Evolutionary conservation across 805 yeast genomes (phyloP).

Genomic region (Alloascoidea hylecoeti): DNA sequence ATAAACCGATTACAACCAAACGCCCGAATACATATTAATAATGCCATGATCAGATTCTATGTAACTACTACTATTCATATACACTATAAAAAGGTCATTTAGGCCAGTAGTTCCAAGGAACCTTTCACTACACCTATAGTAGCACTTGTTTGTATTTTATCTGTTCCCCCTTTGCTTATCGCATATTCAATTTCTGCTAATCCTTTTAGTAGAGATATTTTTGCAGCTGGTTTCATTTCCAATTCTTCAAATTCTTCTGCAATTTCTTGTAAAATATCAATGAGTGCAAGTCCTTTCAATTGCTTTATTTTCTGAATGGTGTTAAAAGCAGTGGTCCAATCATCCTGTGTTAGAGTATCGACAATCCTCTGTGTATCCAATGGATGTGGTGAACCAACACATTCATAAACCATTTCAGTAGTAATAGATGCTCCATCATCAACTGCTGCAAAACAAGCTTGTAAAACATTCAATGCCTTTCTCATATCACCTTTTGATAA

Average conservation of each 20-base stretch:
- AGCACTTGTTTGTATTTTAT: constrained; percentile 80
- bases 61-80: too few relatives aligned
- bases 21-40: too few relatives aligned
- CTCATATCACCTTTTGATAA: constrained; percentile 96
- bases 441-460: constrained; percentile 79
- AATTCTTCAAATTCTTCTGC: constrained; percentile 55
- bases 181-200: constrained; percentile 85
- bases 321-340: constrained; percentile 67
- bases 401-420: constrained; percentile 72
- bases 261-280: constrained; percentile 71
- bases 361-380: constrained; percentile 63
- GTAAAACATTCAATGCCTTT: constrained; percentile 82
- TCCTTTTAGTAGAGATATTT: constrained; percentile 52
- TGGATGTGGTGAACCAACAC: constrained; percentile 94
- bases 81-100: too few relatives aligned
- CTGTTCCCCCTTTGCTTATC: constrained; percentile 85
- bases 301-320: constrained; percentile 55
- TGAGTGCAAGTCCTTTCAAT: constrained; percentile 75
- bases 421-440: constrained; percentile 43
- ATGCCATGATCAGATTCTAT: too few relatives aligned
- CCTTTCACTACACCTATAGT: constrained; percentile 74
- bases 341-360: constrained; percentile 69
- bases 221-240: constrained; percentile 46
- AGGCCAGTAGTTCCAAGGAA: constrained; percentile 45
- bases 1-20: too few relatives aligned